Evolutionary conservation across 2,329 filamentous ascomycete genomes (phyloP).

Genomic region (Alternaria sp.): DNA sequence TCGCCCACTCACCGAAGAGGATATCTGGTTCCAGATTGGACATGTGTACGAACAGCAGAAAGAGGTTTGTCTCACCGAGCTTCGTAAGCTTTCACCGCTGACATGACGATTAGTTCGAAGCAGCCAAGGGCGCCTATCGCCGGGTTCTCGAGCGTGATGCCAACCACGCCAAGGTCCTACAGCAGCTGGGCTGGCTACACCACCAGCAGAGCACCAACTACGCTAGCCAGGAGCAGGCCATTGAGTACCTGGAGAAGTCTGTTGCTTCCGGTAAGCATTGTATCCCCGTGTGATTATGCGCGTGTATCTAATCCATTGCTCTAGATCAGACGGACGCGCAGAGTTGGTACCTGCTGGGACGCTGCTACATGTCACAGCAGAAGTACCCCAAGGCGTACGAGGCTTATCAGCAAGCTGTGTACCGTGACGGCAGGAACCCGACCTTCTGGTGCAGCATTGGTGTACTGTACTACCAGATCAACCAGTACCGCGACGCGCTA

Average conservation of each 20-base stretch:
- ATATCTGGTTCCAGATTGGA: conserved; percentile 99
- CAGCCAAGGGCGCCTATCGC: conserved; percentile 88
- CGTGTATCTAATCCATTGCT: conserved; percentile 22
- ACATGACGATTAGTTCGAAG: conserved; percentile 74
- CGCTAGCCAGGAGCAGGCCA: conserved; percentile 91
- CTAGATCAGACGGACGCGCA: conserved; percentile 92
- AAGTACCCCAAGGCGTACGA: conserved; percentile 99
- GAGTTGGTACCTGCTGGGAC: conserved; percentile 96
- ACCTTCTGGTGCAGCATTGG: conserved; percentile 99
- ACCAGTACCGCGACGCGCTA: conserved; percentile 96
- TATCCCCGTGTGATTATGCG: conserved; percentile 16
- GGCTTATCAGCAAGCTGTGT: conserved; percentile 97
- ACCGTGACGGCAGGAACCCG: conserved; percentile 94
- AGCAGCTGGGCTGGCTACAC: conserved; percentile 96
- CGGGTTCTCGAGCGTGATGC: conserved; percentile 93
- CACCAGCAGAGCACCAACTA: conserved; percentile 95
- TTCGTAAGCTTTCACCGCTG: conserved; percentile 16
- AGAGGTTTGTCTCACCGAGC: conserved; percentile 71
- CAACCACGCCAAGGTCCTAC: conserved; percentile 95
- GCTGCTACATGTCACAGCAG: conserved; percentile 99
- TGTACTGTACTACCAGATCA: conserved; percentile 99
- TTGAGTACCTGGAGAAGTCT: conserved; percentile 96
- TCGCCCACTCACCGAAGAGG: conserved; percentile 90
- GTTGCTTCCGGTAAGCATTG: conserved; percentile 78
- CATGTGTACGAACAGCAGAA: conserved; percentile 99